Evolutionary conservation across 768 basidiomycete species (phyloP), one percentile per base, ranked within the genome.

Genomic region (Rhizopogon salebrosus): DNA sequence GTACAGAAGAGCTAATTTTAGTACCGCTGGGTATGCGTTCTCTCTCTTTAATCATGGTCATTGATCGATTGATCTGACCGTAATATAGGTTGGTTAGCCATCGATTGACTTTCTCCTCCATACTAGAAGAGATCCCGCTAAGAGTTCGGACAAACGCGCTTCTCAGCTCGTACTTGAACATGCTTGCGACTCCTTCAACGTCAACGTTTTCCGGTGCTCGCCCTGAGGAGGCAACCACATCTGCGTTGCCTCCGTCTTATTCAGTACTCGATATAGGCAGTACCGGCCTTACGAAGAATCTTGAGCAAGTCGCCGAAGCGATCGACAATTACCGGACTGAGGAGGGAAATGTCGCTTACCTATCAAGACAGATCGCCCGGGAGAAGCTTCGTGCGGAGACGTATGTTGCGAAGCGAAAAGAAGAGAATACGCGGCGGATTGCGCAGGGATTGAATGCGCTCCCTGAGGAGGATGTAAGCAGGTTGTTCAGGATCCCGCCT

Each of bases 271-370:
- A 91, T 72, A 79, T 90, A 45, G 86, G 87, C 31, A 80, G 80
- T 24, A 73, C 78, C 4, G 81, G 86, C 7, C 74, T 90, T 48
- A 83, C 87, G 50, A 79, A 79, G 64, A 89, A 89, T 66, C 71
- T 95, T 57, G 89, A 92, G 73, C 82, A 87, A 67, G 83, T 94
- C 46, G 83, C 90, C 55, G 92, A 95, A 67, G 83, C 87, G 0
- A 75, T 95, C 54, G 91, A 93, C 71, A 80, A 74, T 60, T 92
- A 93, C 72, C 83, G 85, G 62, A 91, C 89, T 51, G 94, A 97
- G 69, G 90, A 95, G 63, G 89, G 91, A 48, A 95, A 95, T 70
- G 79, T 94, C 58, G 92, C 88, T 49, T 97, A 92, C 75, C 73
- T 92, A 59, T 77, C 78, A 41, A 84, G 94, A 51, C 93, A 95